Percentiles rank a stretch among this genome's conserved stretches.
Conservation (phyloP, 2,329 filamentous ascomycete species). For the Lizonia empirigonia region DNA sequence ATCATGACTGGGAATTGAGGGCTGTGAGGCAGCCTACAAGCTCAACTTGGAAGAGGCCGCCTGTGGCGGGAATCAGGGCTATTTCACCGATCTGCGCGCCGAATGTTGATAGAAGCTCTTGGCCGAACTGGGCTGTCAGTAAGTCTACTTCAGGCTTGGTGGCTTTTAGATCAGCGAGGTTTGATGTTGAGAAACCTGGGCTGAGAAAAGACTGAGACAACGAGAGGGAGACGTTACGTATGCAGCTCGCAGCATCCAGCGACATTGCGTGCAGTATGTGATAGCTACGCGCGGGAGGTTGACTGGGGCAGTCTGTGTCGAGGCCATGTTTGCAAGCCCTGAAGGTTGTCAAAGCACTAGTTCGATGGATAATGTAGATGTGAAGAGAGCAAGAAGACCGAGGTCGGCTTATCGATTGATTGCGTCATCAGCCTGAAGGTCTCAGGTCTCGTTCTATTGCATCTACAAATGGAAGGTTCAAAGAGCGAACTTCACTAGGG, state of each 20-base stretch:
- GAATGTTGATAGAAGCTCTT: slow-evolving; percentile 96
- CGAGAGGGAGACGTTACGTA: slow-evolving; percentile 67
- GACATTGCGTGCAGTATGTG: slow-evolving; percentile 90
- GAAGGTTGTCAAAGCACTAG: background rate
- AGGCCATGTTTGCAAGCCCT: slow-evolving; percentile 30
- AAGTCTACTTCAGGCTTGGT: background rate
- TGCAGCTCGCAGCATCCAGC: slow-evolving; percentile 86
- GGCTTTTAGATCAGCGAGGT: background rate
- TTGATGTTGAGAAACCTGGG: background rate
- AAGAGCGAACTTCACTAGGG: too few relatives aligned
- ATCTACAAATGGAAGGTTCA: too few relatives aligned
- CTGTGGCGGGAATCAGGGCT: slow-evolving; percentile 81
- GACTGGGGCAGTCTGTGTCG: slow-evolving; percentile 32
- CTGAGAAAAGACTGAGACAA: background rate
- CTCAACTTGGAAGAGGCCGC: slow-evolving; percentile 80
- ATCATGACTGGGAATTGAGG: background rate
- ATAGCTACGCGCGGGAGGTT: slow-evolving; percentile 78
- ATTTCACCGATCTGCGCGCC: slow-evolving; percentile 82
- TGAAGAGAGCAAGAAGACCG: background rate
- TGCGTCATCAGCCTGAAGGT: slow-evolving; percentile 7
- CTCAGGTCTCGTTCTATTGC: too few relatives aligned
- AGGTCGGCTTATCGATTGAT: slow-evolving; percentile 10
- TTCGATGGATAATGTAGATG: background rate
- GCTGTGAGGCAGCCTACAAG: slow-evolving; percentile 50
- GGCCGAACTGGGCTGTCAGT: slow-evolving; percentile 69